Percentiles rank a stretch among this genome's conserved stretches.
These are phyloP conservation scores for Plasmodium vinckei DNA, from an alignment of 169 alveolate genomes.

Conservation along the genomic window DNA sequence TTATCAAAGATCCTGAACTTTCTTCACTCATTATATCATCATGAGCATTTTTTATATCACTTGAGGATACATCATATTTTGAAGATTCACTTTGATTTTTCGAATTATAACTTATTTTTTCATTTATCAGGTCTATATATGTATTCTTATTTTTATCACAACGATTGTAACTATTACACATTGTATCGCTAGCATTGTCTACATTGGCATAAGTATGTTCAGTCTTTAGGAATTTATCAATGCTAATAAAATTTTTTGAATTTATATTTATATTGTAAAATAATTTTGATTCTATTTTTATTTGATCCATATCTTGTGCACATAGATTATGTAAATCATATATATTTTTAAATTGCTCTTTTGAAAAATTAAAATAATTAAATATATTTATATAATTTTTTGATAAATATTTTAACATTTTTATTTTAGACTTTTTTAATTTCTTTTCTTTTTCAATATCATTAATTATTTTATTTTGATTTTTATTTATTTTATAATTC, in stretches of 20 bases:
- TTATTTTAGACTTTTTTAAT: conserved; percentile 31
- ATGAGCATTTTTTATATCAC: too few relatives aligned
- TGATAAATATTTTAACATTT: conserved; percentile 24
- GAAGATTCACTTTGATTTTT: too few relatives aligned
- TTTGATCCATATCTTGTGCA: not conserved
- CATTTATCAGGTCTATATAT: too few relatives aligned
- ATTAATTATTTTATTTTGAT: conserved; percentile 21
- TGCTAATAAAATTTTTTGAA: conserved; percentile 1
- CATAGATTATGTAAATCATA: conserved; percentile 26
- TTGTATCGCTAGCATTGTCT: too few relatives aligned
- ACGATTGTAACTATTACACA: too few relatives aligned
- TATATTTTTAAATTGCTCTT: conserved; percentile 8
- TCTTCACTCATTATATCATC: too few relatives aligned
- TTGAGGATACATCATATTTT: too few relatives aligned
- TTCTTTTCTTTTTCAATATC: conserved; percentile 26
- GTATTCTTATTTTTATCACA: too few relatives aligned
- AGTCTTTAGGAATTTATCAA: conserved; percentile 1
- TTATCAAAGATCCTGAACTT: too few relatives aligned
- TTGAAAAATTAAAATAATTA: conserved; percentile 15
- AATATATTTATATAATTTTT: conserved; percentile 26
- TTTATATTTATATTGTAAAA: conserved; percentile 13
- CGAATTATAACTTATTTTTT: too few relatives aligned
- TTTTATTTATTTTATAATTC: not conserved
- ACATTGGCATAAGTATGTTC: too few relatives aligned
- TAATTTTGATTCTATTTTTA: not conserved